These are phyloP conservation scores for Vigna unguiculata DNA, from an alignment of 306 rosid species.

Conservation along the genomic window DNA sequence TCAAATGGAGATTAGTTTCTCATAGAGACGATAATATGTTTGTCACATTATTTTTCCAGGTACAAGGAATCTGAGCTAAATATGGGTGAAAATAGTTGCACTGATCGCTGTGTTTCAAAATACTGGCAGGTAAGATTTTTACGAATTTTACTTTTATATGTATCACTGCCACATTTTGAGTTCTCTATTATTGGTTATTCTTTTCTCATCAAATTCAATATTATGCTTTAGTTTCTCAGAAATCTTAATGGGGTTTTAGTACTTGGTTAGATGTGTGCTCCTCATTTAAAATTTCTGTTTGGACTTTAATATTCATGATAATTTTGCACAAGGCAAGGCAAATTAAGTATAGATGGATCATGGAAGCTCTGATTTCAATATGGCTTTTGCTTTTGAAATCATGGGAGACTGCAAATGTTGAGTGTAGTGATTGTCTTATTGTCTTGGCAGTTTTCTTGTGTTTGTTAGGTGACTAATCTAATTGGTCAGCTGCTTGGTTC, in stretches of 20 bases:
- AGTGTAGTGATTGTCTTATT: neutral
- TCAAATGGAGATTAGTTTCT: conserved; percentile 29
- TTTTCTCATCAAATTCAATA: neutral
- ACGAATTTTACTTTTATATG: neutral
- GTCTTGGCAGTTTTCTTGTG: conserved; percentile 15
- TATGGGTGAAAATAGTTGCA: conserved; percentile 99
- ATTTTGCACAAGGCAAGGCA: conserved; percentile 17
- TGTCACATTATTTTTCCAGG: conserved; percentile 54
- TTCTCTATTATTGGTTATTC: neutral
- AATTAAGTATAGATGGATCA: neutral
- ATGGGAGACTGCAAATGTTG: conserved; percentile 3
- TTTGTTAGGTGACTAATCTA: conserved; percentile 77
- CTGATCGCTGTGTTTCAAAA: conserved; percentile 97
- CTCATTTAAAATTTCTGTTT: conserved; percentile 6
- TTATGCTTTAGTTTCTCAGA: conserved; percentile 4
- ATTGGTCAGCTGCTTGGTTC: conserved; percentile 87
- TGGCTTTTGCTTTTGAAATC: conserved; percentile 15
- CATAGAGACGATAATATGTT: neutral
- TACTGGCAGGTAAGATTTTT: conserved; percentile 88
- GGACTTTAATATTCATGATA: neutral
- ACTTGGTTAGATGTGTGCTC: conserved; percentile 10
- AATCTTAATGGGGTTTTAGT: conserved; percentile 1
- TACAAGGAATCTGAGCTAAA: conserved; percentile 96
- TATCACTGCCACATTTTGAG: neutral
- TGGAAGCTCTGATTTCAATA: neutral